Evolutionary conservation across 306 rosid species (phyloP).

Genomic region (Rubus parviflorus): DNA sequence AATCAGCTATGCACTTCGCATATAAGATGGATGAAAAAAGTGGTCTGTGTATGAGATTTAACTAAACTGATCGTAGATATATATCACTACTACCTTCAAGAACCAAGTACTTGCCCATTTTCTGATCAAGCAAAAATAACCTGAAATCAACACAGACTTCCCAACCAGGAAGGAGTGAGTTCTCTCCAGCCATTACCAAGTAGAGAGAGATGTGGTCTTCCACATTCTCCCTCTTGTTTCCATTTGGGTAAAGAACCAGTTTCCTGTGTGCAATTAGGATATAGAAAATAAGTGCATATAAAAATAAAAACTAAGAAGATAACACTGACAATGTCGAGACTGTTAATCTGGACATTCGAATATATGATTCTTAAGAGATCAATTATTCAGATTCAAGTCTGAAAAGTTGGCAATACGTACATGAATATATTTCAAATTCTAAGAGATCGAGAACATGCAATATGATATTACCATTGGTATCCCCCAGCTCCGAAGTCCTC

Average conservation of each 20-base stretch:
- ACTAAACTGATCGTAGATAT: not conserved
- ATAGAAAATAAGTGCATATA: too few species aligned
- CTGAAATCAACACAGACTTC: slow-evolving; percentile 26
- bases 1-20: not conserved
- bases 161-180: slow-evolving; percentile 42
- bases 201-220: slow-evolving; percentile 45
- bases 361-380: too few species aligned
- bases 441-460: too few species aligned
- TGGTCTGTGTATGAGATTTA: not conserved
- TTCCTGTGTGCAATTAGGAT: slow-evolving; percentile 36
- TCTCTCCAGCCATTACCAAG: slow-evolving; percentile 39
- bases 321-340: too few species aligned
- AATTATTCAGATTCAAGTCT: too few species aligned
- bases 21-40: too few species aligned
- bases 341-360: too few species aligned
- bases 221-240: slow-evolving; percentile 47
- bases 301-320: too few species aligned
- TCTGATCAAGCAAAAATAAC: too few species aligned
- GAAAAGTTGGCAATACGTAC: too few species aligned
- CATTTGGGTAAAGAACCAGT: slow-evolving; percentile 49
- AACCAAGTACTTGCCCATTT: too few species aligned
- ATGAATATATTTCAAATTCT: too few species aligned
- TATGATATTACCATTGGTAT: slow-evolving; percentile 48
- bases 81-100: not conserved
- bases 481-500: slow-evolving; percentile 52